Percentiles rank a stretch among this genome's conserved stretches.
Conservation (phyloP, 2,329 filamentous ascomycete species). For the Shiraia bambusicola region DNA sequence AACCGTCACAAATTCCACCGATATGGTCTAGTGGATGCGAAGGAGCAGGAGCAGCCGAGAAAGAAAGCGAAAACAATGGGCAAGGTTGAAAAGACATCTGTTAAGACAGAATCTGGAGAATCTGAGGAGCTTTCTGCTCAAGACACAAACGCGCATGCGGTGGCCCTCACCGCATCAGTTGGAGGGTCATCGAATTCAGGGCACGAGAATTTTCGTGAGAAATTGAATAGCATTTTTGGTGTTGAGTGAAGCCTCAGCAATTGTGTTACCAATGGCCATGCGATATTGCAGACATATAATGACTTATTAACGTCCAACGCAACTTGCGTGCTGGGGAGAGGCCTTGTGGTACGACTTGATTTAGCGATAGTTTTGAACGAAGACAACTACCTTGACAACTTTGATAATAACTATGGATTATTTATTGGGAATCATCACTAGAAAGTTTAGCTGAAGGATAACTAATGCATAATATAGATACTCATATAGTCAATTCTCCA, state of each 20-base stretch:
- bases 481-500: too few relatives aligned
- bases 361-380: too few relatives aligned
- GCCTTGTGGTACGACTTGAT: too few relatives aligned
- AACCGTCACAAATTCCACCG: conserved; percentile 34
- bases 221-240: background rate
- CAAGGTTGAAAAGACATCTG: background rate
- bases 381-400: too few relatives aligned
- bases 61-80: conserved; percentile 19
- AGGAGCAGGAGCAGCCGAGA: conserved; percentile 14
- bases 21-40: conserved; percentile 21
- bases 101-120: background rate
- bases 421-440: too few relatives aligned
- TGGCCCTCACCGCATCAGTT: background rate
- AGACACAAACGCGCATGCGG: background rate
- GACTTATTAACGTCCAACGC: too few relatives aligned
- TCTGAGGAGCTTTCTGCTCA: background rate
- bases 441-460: too few relatives aligned
- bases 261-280: too few relatives aligned
- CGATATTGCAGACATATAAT: too few relatives aligned
- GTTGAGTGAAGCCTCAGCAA: background rate
- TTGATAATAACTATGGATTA: too few relatives aligned
- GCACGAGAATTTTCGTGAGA: background rate
- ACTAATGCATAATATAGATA: too few relatives aligned
- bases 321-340: too few relatives aligned
- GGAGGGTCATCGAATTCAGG: background rate